These are phyloP conservation scores for Candida coleopterorum DNA, from an alignment of 805 yeast species.

Conservation along the genomic window DNA sequence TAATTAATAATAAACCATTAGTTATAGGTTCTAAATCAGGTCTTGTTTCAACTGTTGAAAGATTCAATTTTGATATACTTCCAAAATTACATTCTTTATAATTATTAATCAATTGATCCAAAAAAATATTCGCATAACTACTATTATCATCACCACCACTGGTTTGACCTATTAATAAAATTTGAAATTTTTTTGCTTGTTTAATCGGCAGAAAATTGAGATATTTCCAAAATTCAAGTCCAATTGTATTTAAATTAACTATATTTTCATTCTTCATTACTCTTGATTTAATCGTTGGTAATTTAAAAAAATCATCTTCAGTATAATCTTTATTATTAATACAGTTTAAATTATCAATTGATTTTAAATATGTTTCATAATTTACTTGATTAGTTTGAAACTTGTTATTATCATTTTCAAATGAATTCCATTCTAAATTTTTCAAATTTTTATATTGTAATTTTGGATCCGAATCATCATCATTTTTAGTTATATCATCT, in stretches of 20 bases:
- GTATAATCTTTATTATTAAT: slow-evolving; percentile 7
- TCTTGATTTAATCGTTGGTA: slow-evolving; percentile 23
- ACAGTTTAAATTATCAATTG: slow-evolving; percentile 12
- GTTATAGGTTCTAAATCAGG: slow-evolving; percentile 26
- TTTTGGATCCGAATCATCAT: slow-evolving; percentile 24
- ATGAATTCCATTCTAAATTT: slow-evolving; percentile 32
- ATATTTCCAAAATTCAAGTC: slow-evolving; percentile 51
- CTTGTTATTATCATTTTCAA: slow-evolving; percentile 16
- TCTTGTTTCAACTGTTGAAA: slow-evolving; percentile 23
- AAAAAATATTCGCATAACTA: slow-evolving; percentile 29
- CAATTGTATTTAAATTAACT: slow-evolving; percentile 42
- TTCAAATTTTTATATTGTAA: slow-evolving; percentile 18
- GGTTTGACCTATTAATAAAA: slow-evolving; percentile 42
- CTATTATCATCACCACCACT: slow-evolving; percentile 18
- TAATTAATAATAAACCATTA: slow-evolving; percentile 23
- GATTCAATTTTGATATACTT: slow-evolving; percentile 25
- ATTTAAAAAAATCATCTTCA: slow-evolving; percentile 20
- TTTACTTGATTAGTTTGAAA: too few species aligned
- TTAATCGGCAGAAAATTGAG: slow-evolving; percentile 52
- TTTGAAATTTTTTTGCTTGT: slow-evolving; percentile 47
- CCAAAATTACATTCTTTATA: slow-evolving; percentile 52
- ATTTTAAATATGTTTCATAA: slow-evolving; percentile 18
- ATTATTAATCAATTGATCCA: slow-evolving; percentile 36
- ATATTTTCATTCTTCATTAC: slow-evolving; percentile 35
- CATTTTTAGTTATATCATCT: slow-evolving; percentile 33